Percentiles rank a stretch among this genome's conserved stretches.
These are phyloP conservation scores for Ophiocordyceps unilateralis DNA, from an alignment of 2,329 filamentous ascomycete species.

Conservation along the genomic window DNA sequence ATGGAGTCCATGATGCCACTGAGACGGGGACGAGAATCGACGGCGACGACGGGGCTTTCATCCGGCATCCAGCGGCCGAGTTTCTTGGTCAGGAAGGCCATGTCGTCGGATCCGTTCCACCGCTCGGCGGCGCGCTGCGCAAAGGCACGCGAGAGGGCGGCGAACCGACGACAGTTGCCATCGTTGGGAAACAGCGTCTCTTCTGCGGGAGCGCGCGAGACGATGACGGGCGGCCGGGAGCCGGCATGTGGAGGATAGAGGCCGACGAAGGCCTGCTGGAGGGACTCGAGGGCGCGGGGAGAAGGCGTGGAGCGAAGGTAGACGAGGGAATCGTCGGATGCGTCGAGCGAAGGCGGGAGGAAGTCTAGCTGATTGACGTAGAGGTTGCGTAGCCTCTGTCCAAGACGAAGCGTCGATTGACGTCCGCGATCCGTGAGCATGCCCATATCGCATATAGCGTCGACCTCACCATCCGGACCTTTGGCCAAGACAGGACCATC, in stretches of 20 bases:
- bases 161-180: conserved; percentile 54
- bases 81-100: conserved; percentile 63
- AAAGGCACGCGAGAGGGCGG: conserved; percentile 51
- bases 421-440: conserved; percentile 63
- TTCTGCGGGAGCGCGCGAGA: conserved; percentile 46
- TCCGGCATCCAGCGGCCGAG: conserved; percentile 78
- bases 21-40: conserved; percentile 69
- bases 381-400: conserved; percentile 48
- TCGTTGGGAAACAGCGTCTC: conserved; percentile 75
- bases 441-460: conserved; percentile 63
- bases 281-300: conserved; percentile 57
- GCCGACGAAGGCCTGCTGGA: conserved; percentile 59
- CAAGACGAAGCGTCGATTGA: conserved; percentile 52
- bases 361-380: conserved; percentile 63
- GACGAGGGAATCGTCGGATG: conserved; percentile 38
- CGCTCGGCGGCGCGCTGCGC: conserved; percentile 52
- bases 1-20: conserved; percentile 90
- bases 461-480: conserved; percentile 52
- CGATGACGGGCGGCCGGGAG: conserved; percentile 46
- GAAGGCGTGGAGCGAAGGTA: conserved; percentile 62
- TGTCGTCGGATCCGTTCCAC: conserved; percentile 65
- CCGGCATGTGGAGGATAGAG: conserved; percentile 44
- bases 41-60: conserved; percentile 48
- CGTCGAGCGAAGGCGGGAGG: conserved; percentile 43
- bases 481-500: conserved; percentile 54